These are phyloP conservation scores for Mycena epipterygia DNA, from an alignment of 768 basidiomycete genomes.

Conservation along the genomic window DNA sequence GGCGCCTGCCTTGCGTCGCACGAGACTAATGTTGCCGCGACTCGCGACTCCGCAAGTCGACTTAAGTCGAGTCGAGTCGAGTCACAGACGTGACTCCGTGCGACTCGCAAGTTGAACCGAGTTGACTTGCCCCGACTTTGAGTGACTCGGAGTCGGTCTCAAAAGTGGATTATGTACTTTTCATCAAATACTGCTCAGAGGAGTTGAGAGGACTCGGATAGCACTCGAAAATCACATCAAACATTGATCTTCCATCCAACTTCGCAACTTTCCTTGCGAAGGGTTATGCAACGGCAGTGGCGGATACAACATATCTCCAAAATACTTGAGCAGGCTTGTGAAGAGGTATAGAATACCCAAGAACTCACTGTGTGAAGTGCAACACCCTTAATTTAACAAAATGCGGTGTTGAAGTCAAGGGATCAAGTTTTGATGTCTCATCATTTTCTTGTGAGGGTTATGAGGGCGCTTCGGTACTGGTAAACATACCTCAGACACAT, in stretches of 20 bases:
- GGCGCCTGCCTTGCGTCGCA: no score
- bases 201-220: slow-evolving; percentile 10
- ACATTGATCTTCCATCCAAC: slow-evolving; percentile 21
- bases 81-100: slow-evolving; percentile 12
- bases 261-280: slow-evolving; percentile 19
- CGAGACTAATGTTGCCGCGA: slow-evolving; percentile 18
- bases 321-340: slow-evolving; percentile 19
- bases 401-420: slow-evolving; percentile 18
- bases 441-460: slow-evolving; percentile 17
- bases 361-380: slow-evolving; percentile 11
- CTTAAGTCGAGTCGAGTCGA: slow-evolving; percentile 20
- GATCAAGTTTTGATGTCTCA: slow-evolving; percentile 18
- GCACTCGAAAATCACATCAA: slow-evolving; percentile 12
- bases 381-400: slow-evolving; percentile 20
- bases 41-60: slow-evolving; percentile 17
- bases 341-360: slow-evolving; percentile 19
- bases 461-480: slow-evolving; percentile 18
- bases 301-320: slow-evolving; percentile 11
- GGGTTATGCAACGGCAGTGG: slow-evolving; percentile 12
- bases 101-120: slow-evolving; percentile 14
- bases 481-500: slow-evolving; percentile 18
- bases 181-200: slow-evolving; percentile 11
- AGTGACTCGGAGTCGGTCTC: slow-evolving; percentile 21
- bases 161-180: slow-evolving; percentile 15
- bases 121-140: slow-evolving; percentile 20